These are phyloP conservation scores for Phytophthora pseudosyringae DNA, from an alignment of 352 stramenopile species.

Conservation along the genomic window DNA sequence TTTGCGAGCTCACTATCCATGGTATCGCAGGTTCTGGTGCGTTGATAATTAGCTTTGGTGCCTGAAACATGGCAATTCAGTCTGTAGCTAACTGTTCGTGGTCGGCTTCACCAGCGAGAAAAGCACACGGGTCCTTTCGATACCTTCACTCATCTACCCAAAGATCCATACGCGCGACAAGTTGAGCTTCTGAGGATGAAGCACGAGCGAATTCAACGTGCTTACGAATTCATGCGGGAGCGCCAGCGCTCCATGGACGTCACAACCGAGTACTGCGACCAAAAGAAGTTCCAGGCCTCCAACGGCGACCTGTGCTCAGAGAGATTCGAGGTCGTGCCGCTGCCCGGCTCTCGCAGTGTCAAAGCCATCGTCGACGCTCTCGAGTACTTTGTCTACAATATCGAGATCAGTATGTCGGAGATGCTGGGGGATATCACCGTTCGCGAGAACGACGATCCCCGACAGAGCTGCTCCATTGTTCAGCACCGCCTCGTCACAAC, in stretches of 20 bases:
- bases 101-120: conserved; percentile 10
- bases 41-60: neutral
- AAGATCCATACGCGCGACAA: conserved; percentile 14
- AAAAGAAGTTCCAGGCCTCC: conserved; percentile 46
- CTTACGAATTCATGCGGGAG: conserved; percentile 35
- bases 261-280: conserved; percentile 35
- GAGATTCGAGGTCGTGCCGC: conserved; percentile 54
- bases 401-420: conserved; percentile 59
- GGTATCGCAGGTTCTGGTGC: conserved; percentile 25
- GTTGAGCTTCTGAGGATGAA: conserved; percentile 31
- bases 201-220: conserved; percentile 30
- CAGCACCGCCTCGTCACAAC: conserved; percentile 47
- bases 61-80: neutral
- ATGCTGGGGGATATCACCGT: conserved; percentile 50
- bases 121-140: conserved; percentile 35
- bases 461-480: conserved; percentile 26
- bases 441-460: conserved; percentile 52
- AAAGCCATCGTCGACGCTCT: conserved; percentile 50
- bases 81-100: conserved; percentile 2
- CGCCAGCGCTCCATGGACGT: conserved; percentile 35
- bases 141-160: conserved; percentile 21
- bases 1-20: conserved; percentile 34
- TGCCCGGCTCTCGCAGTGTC: conserved; percentile 30
- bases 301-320: conserved; percentile 40
- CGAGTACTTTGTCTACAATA: conserved; percentile 48